Conservation (phyloP, 179 eudicot genomes). For the Silene coronaria region DNA sequence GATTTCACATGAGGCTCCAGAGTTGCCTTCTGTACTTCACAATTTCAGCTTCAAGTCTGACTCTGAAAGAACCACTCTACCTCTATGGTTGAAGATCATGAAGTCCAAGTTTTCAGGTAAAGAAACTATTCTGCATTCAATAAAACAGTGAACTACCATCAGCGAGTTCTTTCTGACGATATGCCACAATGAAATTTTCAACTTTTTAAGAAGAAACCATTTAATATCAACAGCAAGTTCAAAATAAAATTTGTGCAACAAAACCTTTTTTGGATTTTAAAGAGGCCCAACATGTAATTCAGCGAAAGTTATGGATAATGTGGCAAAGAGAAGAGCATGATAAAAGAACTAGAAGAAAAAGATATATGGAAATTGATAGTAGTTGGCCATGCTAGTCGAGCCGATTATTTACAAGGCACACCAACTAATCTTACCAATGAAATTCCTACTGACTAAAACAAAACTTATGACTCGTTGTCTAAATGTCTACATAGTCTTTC, state of each 20-base stretch:
- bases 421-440: not conserved
- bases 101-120: conserved; percentile 71
- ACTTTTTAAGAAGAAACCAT: too few relatives aligned
- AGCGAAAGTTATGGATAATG: not conserved
- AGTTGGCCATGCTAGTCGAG: not conserved
- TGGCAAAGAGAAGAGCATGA: not conserved
- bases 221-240: too few relatives aligned
- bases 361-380: not conserved
- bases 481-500: not conserved
- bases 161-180: not conserved
- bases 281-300: not conserved
- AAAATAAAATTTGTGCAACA: not conserved
- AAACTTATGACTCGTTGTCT: not conserved
- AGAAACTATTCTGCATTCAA: conserved; percentile 61
- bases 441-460: not conserved
- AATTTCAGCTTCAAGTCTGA: conserved; percentile 48
- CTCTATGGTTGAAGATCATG: conserved; percentile 91
- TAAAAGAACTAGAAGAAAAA: not conserved
- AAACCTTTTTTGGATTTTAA: not conserved
- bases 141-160: not conserved
- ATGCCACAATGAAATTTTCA: not conserved
- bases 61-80: conserved; percentile 47
- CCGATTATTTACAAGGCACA: too few relatives aligned
- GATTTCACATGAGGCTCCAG: not conserved
- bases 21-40: conserved; percentile 12